Evolutionary conservation across 768 basidiomycete genomes (phyloP), one percentile per base, ranked within the genome.

Genomic region (Leccinum imitatum): DNA sequence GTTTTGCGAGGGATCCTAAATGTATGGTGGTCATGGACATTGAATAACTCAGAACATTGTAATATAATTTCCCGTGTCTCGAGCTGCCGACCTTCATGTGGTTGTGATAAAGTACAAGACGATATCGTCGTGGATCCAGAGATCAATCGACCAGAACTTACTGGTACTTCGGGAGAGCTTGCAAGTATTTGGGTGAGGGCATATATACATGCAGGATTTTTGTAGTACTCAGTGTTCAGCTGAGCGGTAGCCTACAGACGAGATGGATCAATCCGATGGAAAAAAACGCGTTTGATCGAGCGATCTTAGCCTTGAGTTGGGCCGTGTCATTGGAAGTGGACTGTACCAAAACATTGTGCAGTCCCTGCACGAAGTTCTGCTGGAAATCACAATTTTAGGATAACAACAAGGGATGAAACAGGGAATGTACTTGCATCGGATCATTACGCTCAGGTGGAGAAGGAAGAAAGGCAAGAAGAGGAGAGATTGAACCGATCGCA

Each of bases 201-300:
- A 51, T 95, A 84, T 63, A 99, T 95, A 72, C 94, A 97, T 78
- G 81, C 78, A 7, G 95, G 84, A 70, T 87, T 87, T 78, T 92
- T 94, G 84, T 95, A 98, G 78, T 86, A 98, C 55, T 95, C 89
- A 66, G 87, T 87, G 76, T 96, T 97, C 58, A 99, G 82, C 66
- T 87, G 85, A 6, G 91, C 84, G 14, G 97, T 99, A 6, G 96
- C 94, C 95, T 98, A 63, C 19, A 25, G 44, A 61, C 25, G 60
- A 57, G 33, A 19, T 27, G 47, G 53, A 48, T 69, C 19, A 65
- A 59, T 61, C 14, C 41, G 53, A 44, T 19, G 39, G 37, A 3
- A 37, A 67, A 68, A 59, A 57, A 71, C 67, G 66, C 65, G 67
- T 68, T 41, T 21, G 69, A 70, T 75, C 61, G 47, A 44, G 27